Evolutionary conservation across 768 basidiomycete species (phyloP).

Genomic region (Kwoniella shandongensis): DNA sequence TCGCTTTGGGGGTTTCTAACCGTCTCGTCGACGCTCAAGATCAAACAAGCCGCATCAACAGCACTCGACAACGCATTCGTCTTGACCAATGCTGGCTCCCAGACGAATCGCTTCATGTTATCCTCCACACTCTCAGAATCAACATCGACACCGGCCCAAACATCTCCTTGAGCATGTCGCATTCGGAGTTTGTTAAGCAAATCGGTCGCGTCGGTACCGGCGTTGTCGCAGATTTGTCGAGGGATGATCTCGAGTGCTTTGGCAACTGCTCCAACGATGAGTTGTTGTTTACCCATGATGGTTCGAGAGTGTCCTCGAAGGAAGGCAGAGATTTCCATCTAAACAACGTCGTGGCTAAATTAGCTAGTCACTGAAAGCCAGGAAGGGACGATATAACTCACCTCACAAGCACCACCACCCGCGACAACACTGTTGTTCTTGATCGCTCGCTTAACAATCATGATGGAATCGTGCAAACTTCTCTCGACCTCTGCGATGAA

Average conservation of each 20-base stretch:
- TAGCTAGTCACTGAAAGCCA: neutral
- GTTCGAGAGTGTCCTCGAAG: slow-evolving; percentile 85
- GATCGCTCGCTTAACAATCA: slow-evolving; percentile 98
- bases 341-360: neutral
- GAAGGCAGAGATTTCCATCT: slow-evolving; percentile 98
- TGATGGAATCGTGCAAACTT: slow-evolving; percentile 95
- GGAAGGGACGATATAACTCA: too few relatives aligned
- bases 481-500: slow-evolving; percentile 98
- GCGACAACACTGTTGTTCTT: slow-evolving; percentile 95
- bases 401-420: slow-evolving; percentile 96
- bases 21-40: slow-evolving; percentile 95
- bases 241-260: slow-evolving; percentile 97
- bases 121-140: slow-evolving; percentile 83
- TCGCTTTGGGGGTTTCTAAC: slow-evolving; percentile 92
- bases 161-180: slow-evolving; percentile 84
- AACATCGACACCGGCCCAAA: slow-evolving; percentile 92
- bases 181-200: slow-evolving; percentile 95
- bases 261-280: slow-evolving; percentile 92
- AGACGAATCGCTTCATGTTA: slow-evolving; percentile 97
- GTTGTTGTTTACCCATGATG: slow-evolving; percentile 92
- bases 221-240: slow-evolving; percentile 97
- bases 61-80: slow-evolving; percentile 93
- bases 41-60: slow-evolving; percentile 91
- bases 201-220: slow-evolving; percentile 95
- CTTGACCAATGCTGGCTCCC: slow-evolving; percentile 96